Evolutionary conservation across 805 yeast genomes (phyloP).

Genomic region (Yarrowia osloensis): DNA sequence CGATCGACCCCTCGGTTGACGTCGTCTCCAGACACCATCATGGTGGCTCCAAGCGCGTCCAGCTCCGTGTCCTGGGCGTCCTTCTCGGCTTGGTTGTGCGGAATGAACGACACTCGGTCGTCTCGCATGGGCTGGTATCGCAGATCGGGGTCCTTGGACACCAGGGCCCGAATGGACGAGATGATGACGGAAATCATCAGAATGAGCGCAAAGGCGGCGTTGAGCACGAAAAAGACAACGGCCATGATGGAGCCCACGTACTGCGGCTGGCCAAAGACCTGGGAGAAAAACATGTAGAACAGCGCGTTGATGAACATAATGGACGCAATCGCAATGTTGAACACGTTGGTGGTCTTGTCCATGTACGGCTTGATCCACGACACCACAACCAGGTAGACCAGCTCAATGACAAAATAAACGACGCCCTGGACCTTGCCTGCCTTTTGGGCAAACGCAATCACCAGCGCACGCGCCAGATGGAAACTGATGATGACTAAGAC

Average conservation of each 20-base stretch:
- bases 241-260: conserved; percentile 93
- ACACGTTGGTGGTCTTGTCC: conserved; percentile 93
- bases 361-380: conserved; percentile 82
- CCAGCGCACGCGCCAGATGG: conserved; percentile 69
- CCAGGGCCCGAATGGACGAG: conserved; percentile 79
- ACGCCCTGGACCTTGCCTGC: conserved; percentile 83
- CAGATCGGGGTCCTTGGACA: conserved; percentile 91
- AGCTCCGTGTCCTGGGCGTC: conserved; percentile 54
- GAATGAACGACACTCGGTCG: conserved; percentile 91
- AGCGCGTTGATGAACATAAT: conserved; percentile 80
- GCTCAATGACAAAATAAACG: conserved; percentile 72
- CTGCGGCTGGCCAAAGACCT: conserved; percentile 77
- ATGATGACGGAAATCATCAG: conserved; percentile 82
- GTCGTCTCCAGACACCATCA: conserved; percentile 17
- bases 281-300: conserved; percentile 86
- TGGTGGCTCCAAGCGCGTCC: conserved; percentile 65
- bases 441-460: conserved; percentile 82
- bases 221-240: conserved; percentile 80
- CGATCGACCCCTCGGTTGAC: background rate
- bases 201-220: conserved; percentile 84
- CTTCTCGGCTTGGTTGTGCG: conserved; percentile 38
- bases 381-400: conserved; percentile 63
- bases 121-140: conserved; percentile 96
- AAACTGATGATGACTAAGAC: conserved; percentile 64
- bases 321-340: conserved; percentile 82